Evolutionary conservation across 306 rosid genomes (phyloP).

Genomic region (Cucurbita pepo): DNA sequence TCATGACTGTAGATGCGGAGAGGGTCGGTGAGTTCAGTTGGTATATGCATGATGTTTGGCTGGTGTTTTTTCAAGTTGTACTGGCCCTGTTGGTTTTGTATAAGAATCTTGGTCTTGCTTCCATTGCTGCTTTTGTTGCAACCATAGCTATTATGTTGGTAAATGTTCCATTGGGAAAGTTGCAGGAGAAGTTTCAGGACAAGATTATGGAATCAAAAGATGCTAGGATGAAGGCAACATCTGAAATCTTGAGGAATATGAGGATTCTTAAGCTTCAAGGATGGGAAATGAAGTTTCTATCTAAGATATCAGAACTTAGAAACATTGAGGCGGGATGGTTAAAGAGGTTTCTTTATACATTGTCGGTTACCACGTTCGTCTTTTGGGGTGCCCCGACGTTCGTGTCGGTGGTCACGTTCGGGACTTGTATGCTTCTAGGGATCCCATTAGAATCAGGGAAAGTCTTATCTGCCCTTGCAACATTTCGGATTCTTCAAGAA

Average conservation of each 20-base stretch:
- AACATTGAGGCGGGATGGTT: constrained; percentile 49
- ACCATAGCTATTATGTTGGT: constrained; percentile 49
- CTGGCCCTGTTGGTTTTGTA: constrained; percentile 55
- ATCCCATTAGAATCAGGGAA: constrained; percentile 83
- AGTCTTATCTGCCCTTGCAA: constrained; percentile 79
- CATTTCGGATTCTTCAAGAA: constrained; percentile 67
- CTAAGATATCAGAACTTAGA: constrained; percentile 44
- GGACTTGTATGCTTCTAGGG: constrained; percentile 52
- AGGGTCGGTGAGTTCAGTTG: constrained; percentile 50
- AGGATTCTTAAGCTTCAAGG: constrained; percentile 78
- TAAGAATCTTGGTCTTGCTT: constrained; percentile 66
- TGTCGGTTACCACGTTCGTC: constrained; percentile 31
- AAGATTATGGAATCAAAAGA: constrained; percentile 83
- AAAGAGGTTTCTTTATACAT: constrained; percentile 30
- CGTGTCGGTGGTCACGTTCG: constrained; percentile 61
- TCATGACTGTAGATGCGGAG: constrained; percentile 76
- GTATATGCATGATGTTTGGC: constrained; percentile 63
- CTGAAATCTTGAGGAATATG: constrained; percentile 71
- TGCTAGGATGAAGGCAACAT: constrained; percentile 61
- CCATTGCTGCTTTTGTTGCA: constrained; percentile 47
- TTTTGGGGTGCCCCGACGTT: constrained; percentile 62
- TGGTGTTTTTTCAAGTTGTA: constrained; percentile 42
- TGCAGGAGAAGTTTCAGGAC: constrained; percentile 48
- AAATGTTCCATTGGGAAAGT: constrained; percentile 51
- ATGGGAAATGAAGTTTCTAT: constrained; percentile 85